Evolutionary conservation across 805 yeast genomes (phyloP), one percentile per base, ranked within the genome.

Genomic region (Jamesozyma gamospora): DNA sequence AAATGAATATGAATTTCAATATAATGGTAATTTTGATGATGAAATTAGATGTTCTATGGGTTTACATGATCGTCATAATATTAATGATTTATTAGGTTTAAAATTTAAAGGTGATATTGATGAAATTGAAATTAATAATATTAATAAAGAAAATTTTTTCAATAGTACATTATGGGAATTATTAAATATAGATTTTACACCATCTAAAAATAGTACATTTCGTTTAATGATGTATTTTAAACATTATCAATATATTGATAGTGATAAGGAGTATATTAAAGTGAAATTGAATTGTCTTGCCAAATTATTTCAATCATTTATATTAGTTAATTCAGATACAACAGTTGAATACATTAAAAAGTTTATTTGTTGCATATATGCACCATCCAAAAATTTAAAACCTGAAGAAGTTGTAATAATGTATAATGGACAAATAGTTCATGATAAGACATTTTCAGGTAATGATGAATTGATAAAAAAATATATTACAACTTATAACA

Each of bases 171-270:
- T 66, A 2, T 37, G 49, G 2, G 55, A 63, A 9, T 31, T 60
- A 1, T 32, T 66, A n/a, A 49, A 56, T 1, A 41, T 62, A n/a
- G 69, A 64, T 46, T 55, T 58, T 21, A 53, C 61, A 0, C 70
- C 70, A 2, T 42, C 48, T 4, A 54, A 53, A 10, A 45, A 43
- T 3, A 35, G 57, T 18, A 51, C 49, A 33, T 50, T 65, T 39
- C 55, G 58, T 12, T 49, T 59, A 1, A 49, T 55, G 49, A 53
- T 58, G 40, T 45, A 45, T 30, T 46, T 60, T 12, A 52, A 47
- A 27, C 59, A 59, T 35, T 34, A 35, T 4, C 51, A 48, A 33
- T 19, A 13, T 4, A 36, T 30, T 8, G 41, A 42, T 7, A 49
- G 47, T 8, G 30, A 9, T 4, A 24, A 11, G 14, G 36, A n/a